These are phyloP conservation scores for Dimargaris xerosporica DNA, from an alignment of 192 early-diverging fungal genomes.

Conservation along the genomic window DNA sequence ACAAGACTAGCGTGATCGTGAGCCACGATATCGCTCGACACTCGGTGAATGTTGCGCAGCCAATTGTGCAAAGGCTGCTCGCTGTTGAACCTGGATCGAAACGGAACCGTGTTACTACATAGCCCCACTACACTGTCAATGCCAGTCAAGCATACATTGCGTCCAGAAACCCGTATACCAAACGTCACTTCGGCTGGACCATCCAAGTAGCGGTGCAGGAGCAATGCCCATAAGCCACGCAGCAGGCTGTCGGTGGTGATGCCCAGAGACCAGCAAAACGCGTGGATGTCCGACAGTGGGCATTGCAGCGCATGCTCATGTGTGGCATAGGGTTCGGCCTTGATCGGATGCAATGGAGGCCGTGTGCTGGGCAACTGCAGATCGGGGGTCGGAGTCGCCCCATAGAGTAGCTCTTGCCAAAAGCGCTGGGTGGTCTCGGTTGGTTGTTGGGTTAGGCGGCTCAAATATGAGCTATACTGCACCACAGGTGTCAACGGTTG, in stretches of 20 bases:
- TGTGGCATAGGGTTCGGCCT: no score
- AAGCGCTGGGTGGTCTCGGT: no score
- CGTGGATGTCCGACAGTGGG: background rate
- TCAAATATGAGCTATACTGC: no score
- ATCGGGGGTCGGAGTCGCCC: no score
- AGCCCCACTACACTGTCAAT: background rate
- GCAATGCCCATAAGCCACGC: slow-evolving; percentile 5
- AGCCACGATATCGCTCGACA: background rate
- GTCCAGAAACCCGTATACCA: background rate
- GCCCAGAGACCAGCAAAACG: background rate
- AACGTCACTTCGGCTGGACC: background rate
- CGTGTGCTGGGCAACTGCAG: no score
- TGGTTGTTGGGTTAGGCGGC: no score
- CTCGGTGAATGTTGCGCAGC: background rate
- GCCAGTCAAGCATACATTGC: background rate
- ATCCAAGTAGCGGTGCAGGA: background rate
- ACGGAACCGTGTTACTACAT: background rate
- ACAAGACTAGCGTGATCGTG: slow-evolving; percentile 4
- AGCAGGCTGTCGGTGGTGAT: background rate
- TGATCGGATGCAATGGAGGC: no score
- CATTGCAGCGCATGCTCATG: no score
- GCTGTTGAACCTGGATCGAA: background rate
- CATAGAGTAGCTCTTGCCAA: no score
- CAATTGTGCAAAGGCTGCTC: background rate
- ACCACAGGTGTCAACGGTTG: no score